Percentiles rank a stretch among this genome's conserved stretches.
These are phyloP conservation scores for Solanum microdontum DNA, from an alignment of 257 asterid species.

Conservation along the genomic window DNA sequence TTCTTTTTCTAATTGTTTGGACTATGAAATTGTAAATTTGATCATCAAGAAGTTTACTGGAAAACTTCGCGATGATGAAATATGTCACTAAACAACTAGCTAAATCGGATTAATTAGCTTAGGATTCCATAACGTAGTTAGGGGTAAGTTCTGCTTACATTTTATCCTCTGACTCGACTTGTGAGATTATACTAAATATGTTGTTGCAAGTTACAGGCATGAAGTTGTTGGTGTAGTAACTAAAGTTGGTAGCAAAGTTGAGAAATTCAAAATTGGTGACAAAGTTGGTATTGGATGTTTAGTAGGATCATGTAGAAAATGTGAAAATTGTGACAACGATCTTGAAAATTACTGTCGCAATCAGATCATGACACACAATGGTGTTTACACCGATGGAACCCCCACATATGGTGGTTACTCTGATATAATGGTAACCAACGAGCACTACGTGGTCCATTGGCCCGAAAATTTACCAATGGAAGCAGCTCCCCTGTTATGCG, in stretches of 20 bases:
- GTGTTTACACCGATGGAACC: slow-evolving; percentile 17
- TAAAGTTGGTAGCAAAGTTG: slow-evolving; percentile 42
- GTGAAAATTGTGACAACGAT: slow-evolving; percentile 17
- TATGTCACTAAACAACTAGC: background rate
- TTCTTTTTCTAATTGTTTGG: background rate
- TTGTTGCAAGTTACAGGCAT: slow-evolving; percentile 27
- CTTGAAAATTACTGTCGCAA: slow-evolving; percentile 40
- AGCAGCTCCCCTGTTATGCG: slow-evolving; percentile 45
- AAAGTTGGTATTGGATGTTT: slow-evolving; percentile 55
- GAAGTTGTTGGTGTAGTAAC: slow-evolving; percentile 52
- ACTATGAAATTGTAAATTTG: background rate
- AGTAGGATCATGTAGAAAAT: slow-evolving; percentile 18
- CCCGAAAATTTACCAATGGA: slow-evolving; percentile 40
- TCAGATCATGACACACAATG: slow-evolving; percentile 16
- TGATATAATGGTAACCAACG: slow-evolving; percentile 33
- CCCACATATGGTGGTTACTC: slow-evolving; percentile 48
- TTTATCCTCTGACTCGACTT: background rate
- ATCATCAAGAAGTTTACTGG: background rate
- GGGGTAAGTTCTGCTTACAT: background rate
- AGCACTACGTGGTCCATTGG: slow-evolving; percentile 42
- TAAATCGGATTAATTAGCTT: too few relatives aligned
- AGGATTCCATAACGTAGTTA: too few relatives aligned
- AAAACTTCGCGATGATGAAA: background rate
- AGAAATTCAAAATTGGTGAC: slow-evolving; percentile 39
- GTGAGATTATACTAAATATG: background rate